Percentiles rank a stretch among this genome's conserved stretches.
phyloP scores from a whole-genome alignment of 192 early-diverging fungal species.

The Linderina pennispora region DNA sequence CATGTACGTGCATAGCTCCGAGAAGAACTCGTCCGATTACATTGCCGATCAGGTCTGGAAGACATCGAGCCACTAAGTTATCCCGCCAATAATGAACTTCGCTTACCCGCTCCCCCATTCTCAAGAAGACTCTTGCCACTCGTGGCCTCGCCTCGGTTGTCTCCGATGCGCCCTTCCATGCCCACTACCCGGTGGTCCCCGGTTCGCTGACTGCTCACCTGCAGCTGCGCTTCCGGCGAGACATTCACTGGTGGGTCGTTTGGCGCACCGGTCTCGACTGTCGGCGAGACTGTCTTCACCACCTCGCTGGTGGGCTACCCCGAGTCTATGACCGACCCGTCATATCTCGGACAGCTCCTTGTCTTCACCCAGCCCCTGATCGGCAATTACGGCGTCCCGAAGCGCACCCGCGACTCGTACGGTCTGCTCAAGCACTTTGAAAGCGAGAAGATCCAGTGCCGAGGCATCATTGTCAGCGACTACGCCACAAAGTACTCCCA shows the following conservation, averaged over 20 bases:
- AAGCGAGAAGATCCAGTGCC: slow-evolving; percentile 75
- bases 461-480: slow-evolving; percentile 84
- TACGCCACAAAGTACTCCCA: slow-evolving; percentile 90
- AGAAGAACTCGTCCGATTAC: slow-evolving; percentile 87
- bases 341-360: slow-evolving; percentile 93
- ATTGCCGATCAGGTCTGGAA: slow-evolving; percentile 72
- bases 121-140: too few species aligned
- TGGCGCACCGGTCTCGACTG: slow-evolving; percentile 61
- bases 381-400: slow-evolving; percentile 95
- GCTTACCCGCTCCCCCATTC: not conserved
- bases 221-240: slow-evolving; percentile 74
- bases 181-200: slow-evolving; percentile 49
- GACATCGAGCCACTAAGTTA: slow-evolving; percentile 26
- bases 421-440: slow-evolving; percentile 88
- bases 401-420: slow-evolving; percentile 61
- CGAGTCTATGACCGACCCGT: slow-evolving; percentile 96
- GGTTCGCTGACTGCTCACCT: slow-evolving; percentile 56
- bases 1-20: slow-evolving; percentile 79
- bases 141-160: too few species aligned
- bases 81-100: slow-evolving; percentile 18
- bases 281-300: slow-evolving; percentile 95
- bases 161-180: slow-evolving; percentile 20
- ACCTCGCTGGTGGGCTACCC: slow-evolving; percentile 94
- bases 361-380: slow-evolving; percentile 95
- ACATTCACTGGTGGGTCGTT: slow-evolving; percentile 82